Percentiles rank a stretch among this genome's conserved stretches.
Evolutionary conservation across 2,329 filamentous ascomycete genomes (phyloP).

Genomic region (Teratosphaeria pseudoeucalypti): DNA sequence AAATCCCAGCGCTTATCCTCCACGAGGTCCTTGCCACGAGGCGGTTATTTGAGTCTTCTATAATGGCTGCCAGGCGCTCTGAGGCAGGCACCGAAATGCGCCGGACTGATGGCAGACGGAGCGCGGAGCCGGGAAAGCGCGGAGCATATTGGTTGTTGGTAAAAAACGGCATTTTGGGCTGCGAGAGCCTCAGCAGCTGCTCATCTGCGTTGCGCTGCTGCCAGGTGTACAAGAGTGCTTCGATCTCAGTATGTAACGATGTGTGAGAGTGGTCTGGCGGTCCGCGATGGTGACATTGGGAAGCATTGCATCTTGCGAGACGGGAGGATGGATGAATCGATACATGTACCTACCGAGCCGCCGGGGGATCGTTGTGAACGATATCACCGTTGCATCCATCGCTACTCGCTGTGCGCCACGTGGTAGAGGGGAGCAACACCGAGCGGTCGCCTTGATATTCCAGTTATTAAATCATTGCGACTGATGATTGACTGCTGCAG

Average conservation of each 20-base stretch:
- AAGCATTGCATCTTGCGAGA: background rate
- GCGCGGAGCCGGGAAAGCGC: background rate
- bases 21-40: background rate
- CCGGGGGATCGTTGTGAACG: background rate
- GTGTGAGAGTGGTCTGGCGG: too few species aligned
- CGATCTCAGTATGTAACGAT: background rate
- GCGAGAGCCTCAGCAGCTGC: background rate
- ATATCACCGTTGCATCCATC: background rate
- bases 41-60: constrained; percentile 4
- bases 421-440: background rate
- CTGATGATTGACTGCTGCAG: background rate
- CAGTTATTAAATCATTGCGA: background rate
- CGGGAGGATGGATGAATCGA: background rate
- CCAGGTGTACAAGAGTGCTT: background rate
- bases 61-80: constrained; percentile 10
- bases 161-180: background rate
- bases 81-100: constrained; percentile 8
- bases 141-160: background rate
- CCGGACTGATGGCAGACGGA: constrained; percentile 9
- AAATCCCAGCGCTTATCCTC: background rate
- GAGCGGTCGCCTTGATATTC: too few species aligned
- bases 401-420: background rate
- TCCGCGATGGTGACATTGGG: background rate
- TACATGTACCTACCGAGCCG: background rate
- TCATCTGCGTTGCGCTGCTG: background rate